Base-by-base conservation (phyloP, 2,329 filamentous ascomycete species). In the Didymosphaeria variabile region DNA sequence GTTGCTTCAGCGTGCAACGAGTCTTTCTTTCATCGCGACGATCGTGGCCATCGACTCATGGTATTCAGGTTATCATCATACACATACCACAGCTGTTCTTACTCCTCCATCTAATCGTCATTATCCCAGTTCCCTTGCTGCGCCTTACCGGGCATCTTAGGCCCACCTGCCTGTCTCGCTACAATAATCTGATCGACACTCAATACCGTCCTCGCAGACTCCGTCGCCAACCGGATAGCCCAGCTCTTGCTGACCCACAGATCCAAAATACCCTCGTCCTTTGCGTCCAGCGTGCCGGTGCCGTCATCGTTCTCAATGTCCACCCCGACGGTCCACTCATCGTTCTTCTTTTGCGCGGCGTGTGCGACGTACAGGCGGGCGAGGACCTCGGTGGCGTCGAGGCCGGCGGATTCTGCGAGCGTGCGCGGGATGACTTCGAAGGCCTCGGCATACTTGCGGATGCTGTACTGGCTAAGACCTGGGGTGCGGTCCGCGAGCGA, bases 171-270 rank as follows among this genome's bases (percentile, higher is more conserved):
- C 83, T 98, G 95, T 82, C 94, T 89, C 65, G 96, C 94, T 60
- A 99, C 95, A 77, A 99, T 99, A 76, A 99, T 99, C 83, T 99
- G 96, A 81, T 99, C 95, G 42, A 99, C 95, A 51, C 93, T 97
- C 67, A 99, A 84, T 32, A 99, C 91, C 51, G 95, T 99, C 73
- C 95, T 88, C 56, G 93, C 94, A 44, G 95, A 91, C 81, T 99
- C 95, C 26, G 94, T 97, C 40, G 95, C 96, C 67, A 99, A 86
- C 83, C 95, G 95, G 80, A 99, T 97, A 50, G 95, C 95, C 94
- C 94, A 98, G 76, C 89, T 90, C 87, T 99, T 99, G 67, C 91
- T 89, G 63, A 94, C 88, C 82, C 98, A 86, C 46, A 99, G 86
- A 77, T 99, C 96, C 58, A 99, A 85, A 69, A 99, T 97, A 55